These are phyloP conservation scores for Globisporangium takayamanum DNA, from an alignment of 352 stramenopile species.

Conservation along the genomic window DNA sequence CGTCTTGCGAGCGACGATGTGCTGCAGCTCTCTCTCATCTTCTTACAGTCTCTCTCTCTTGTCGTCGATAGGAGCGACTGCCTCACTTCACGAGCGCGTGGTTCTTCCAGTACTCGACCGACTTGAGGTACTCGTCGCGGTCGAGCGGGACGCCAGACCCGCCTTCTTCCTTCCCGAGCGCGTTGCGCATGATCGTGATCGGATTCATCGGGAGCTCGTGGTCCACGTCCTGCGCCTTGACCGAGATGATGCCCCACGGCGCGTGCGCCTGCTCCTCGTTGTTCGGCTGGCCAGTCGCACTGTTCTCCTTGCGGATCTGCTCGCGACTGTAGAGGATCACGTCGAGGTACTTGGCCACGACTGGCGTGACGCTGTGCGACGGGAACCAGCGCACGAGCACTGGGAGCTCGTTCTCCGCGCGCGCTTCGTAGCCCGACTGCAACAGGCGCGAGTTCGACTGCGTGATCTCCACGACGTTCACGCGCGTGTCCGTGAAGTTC, in stretches of 20 bases:
- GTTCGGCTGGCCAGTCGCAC: constrained; percentile 47
- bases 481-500: constrained; percentile 89
- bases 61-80: background rate
- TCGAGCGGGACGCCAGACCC: constrained; percentile 82
- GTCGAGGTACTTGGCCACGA: constrained; percentile 93
- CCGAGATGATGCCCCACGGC: constrained; percentile 93
- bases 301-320: constrained; percentile 96
- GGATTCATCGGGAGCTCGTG: constrained; percentile 97
- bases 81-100: constrained; percentile 81
- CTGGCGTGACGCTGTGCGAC: constrained; percentile 80
- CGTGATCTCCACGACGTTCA: constrained; percentile 91
- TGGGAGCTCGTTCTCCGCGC: constrained; percentile 92
- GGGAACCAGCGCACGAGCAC: constrained; percentile 92
- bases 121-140: constrained; percentile 71
- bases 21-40: background rate
- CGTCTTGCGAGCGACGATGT: background rate
- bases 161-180: constrained; percentile 93
- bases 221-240: constrained; percentile 96
- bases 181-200: constrained; percentile 98
- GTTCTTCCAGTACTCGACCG: constrained; percentile 84
- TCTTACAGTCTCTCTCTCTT: background rate
- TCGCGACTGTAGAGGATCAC: constrained; percentile 98
- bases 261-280: constrained; percentile 49
- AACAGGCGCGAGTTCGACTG: constrained; percentile 91
- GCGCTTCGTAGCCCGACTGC: constrained; percentile 90